A percentile compares a stretch with the other conserved stretches of the same genome.
Conservation (phyloP, 2,329 filamentous ascomycete genomes). For the Tolypocladium amazonense region DNA sequence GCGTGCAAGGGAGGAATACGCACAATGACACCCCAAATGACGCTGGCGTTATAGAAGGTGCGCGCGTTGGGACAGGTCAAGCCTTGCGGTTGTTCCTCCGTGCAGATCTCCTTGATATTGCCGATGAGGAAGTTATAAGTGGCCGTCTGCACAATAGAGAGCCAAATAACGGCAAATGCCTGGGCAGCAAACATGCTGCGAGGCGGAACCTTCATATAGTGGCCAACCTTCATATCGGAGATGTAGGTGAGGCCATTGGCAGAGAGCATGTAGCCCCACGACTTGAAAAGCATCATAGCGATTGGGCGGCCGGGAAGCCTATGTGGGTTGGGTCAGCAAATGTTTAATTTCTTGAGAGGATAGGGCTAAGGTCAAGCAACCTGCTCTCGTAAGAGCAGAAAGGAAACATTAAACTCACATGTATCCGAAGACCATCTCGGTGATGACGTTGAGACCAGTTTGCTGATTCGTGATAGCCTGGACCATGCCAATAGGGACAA, state of each 20-base stretch:
- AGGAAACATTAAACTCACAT: conserved; percentile 12
- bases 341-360: background rate
- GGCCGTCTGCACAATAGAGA: conserved; percentile 22
- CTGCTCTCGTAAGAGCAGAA: background rate
- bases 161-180: conserved; percentile 22
- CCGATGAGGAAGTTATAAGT: conserved; percentile 25
- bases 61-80: conserved; percentile 44
- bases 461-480: conserved; percentile 35
- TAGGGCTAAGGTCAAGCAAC: background rate
- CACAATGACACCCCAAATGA: conserved; percentile 49
- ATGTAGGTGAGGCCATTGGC: conserved; percentile 32
- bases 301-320: conserved; percentile 29
- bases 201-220: conserved; percentile 41
- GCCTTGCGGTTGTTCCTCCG: conserved; percentile 30
- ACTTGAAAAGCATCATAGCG: conserved; percentile 38
- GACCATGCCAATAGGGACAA: conserved; percentile 31
- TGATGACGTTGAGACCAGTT: conserved; percentile 33
- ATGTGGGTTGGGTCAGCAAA: background rate
- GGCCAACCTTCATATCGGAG: conserved; percentile 37
- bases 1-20: background rate
- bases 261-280: conserved; percentile 30
- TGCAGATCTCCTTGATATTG: conserved; percentile 43
- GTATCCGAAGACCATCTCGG: conserved; percentile 35
- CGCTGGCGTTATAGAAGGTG: conserved; percentile 47
- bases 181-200: conserved; percentile 34